A percentile compares a stretch with the other conserved stretches of the same genome.
Evolutionary conservation across 2,329 filamentous ascomycete species (phyloP).

Genomic region (Calonectria pauciramosa): DNA sequence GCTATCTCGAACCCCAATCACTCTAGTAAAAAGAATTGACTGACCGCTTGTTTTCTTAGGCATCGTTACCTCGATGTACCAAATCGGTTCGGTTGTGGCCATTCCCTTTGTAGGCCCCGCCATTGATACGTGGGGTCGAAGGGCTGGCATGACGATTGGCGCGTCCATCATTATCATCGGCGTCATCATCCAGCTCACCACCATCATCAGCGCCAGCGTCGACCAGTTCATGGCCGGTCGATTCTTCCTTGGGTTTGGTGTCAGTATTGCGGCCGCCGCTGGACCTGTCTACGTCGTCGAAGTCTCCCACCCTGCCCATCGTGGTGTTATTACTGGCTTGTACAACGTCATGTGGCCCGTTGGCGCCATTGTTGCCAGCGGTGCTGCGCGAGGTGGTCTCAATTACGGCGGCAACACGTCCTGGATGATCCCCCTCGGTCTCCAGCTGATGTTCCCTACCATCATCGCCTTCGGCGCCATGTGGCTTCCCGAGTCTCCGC

Average conservation of each 20-base stretch:
- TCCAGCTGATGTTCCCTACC: constrained; percentile 58
- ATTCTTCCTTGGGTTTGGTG: constrained; percentile 72
- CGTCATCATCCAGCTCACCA: constrained; percentile 57
- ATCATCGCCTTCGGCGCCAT: constrained; percentile 52
- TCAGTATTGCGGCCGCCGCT: constrained; percentile 60
- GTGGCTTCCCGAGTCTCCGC: constrained; percentile 58
- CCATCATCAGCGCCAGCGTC: constrained; percentile 41
- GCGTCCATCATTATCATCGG: constrained; percentile 59
- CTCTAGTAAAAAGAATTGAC: too few species aligned
- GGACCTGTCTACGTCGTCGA: constrained; percentile 64
- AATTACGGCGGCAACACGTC: constrained; percentile 53
- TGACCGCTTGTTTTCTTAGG: background rate
- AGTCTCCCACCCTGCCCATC: constrained; percentile 60
- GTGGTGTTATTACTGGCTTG: constrained; percentile 54
- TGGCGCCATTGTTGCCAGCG: constrained; percentile 62
- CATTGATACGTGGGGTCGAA: constrained; percentile 63
- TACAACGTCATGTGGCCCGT: constrained; percentile 62
- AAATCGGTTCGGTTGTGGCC: constrained; percentile 63
- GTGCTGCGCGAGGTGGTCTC: constrained; percentile 58
- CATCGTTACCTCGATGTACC: constrained; percentile 58
- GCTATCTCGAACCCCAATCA: too few species aligned
- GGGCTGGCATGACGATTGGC: constrained; percentile 62
- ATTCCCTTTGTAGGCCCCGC: constrained; percentile 62
- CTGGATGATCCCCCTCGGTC: constrained; percentile 58
- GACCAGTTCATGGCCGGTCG: constrained; percentile 67